Conservation (phyloP, 768 basidiomycete genomes). For the Amanita subjunquillea region DNA sequence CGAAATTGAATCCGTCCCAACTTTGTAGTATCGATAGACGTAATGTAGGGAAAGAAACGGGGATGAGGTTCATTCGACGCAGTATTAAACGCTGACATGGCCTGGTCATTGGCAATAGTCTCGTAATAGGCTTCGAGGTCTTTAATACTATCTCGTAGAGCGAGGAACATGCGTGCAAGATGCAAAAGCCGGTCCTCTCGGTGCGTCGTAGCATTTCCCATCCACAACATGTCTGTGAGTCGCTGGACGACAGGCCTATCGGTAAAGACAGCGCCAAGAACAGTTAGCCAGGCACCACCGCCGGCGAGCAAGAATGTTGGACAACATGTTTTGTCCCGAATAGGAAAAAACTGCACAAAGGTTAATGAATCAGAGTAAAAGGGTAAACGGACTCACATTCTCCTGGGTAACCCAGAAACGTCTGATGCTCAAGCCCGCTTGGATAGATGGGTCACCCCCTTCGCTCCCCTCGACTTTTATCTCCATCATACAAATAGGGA, state of each 20-base stretch:
- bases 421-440: constrained; percentile 16
- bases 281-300: constrained; percentile 11
- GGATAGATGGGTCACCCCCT: constrained; percentile 18
- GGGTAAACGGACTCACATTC: neutral
- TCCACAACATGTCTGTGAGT: constrained; percentile 13
- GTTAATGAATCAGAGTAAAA: neutral
- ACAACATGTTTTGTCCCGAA: constrained; percentile 12
- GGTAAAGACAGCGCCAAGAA: constrained; percentile 9
- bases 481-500: constrained; percentile 12
- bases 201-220: constrained; percentile 10
- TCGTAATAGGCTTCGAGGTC: constrained; percentile 9
- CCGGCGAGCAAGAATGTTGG: constrained; percentile 22
- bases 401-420: constrained; percentile 5
- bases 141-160: constrained; percentile 9
- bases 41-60: constrained; percentile 12
- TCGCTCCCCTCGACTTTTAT: constrained; percentile 17
- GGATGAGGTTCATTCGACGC: constrained; percentile 8
- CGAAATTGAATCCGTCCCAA: constrained; percentile 2
- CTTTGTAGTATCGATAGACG: constrained; percentile 2
- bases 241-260: constrained; percentile 13
- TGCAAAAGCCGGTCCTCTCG: constrained; percentile 11
- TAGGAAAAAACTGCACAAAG: neutral
- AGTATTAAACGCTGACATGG: neutral
- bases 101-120: constrained; percentile 1
- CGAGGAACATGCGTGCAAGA: constrained; percentile 8